Percentiles rank a stretch among this genome's conserved stretches.
Conservation (phyloP, 352 stramenopile species). For the Globisporangium megalacanthum region DNA sequence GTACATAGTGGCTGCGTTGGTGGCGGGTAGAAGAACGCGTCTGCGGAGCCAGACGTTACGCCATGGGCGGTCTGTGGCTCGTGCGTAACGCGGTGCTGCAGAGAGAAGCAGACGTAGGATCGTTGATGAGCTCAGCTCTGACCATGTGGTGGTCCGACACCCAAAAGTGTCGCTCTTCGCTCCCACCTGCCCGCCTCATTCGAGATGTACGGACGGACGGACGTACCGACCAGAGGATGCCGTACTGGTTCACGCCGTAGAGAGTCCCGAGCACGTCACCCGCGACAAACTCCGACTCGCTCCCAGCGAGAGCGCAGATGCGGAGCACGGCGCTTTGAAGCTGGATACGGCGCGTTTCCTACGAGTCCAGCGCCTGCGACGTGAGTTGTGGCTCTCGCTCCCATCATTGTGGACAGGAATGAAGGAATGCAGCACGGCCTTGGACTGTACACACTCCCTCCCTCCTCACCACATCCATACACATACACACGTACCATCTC, state of each 20-base stretch:
- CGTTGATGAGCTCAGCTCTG: neutral
- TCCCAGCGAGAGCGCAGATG: slow-evolving; percentile 21
- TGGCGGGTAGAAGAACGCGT: slow-evolving; percentile 28
- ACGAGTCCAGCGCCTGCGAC: neutral
- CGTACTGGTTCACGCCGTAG: slow-evolving; percentile 48
- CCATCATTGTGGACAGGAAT: too few species aligned
- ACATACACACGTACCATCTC: slow-evolving; percentile 18
- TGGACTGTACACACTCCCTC: neutral
- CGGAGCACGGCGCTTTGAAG: slow-evolving; percentile 37
- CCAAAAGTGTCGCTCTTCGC: too few species aligned
- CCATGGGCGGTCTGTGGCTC: neutral
- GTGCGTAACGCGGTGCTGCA: neutral
- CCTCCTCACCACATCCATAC: neutral
- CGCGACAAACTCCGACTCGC: slow-evolving; percentile 31
- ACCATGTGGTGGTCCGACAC: neutral
- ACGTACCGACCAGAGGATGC: slow-evolving; percentile 46
- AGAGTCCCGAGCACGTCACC: slow-evolving; percentile 37
- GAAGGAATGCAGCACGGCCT: neutral
- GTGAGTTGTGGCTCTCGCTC: too few species aligned
- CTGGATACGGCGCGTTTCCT: slow-evolving; percentile 49
- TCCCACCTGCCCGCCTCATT: neutral
- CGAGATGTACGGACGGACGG: too few species aligned
- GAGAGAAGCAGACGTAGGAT: slow-evolving; percentile 6
- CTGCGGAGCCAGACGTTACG: too few species aligned
- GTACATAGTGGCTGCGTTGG: slow-evolving; percentile 14